These are phyloP conservation scores for Vicia faba DNA, from an alignment of 306 rosid genomes.

Conservation along the genomic window DNA sequence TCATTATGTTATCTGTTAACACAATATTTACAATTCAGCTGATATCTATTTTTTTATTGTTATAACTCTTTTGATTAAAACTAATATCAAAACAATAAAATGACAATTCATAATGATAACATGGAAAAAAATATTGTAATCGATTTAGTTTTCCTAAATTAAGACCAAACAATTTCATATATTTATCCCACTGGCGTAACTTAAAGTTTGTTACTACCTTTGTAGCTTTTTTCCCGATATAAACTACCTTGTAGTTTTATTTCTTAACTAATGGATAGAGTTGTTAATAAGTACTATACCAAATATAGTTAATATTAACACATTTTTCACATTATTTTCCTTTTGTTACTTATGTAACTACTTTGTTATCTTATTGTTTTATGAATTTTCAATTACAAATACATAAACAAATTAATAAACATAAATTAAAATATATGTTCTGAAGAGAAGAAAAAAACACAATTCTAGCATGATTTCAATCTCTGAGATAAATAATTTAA, in stretches of 20 bases:
- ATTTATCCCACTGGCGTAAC: constrained; percentile 3
- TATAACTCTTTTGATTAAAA: background rate
- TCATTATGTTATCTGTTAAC: background rate
- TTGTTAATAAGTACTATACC: constrained; percentile 16
- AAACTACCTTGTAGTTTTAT: constrained; percentile 4
- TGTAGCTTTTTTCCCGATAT: too few species aligned
- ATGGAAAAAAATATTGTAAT: constrained; percentile 1
- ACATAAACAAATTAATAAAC: background rate
- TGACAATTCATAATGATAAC: background rate
- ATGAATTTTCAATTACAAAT: background rate
- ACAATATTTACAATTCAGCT: background rate
- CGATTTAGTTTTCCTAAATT: constrained; percentile 45
- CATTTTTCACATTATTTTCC: background rate
- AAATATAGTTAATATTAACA: constrained; percentile 20
- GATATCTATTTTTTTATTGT: background rate
- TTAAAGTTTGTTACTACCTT: constrained; percentile 19
- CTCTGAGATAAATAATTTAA: background rate
- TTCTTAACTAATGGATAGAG: constrained; percentile 32
- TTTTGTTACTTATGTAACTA: background rate
- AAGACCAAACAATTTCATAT: constrained; percentile 40
- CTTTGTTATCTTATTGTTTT: background rate
- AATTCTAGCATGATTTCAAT: constrained; percentile 20
- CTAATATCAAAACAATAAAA: background rate
- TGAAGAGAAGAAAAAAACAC: background rate
- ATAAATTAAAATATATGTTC: background rate